Evolutionary conservation across 1,139 yeast genomes (phyloP).

Genomic region (Lodderomyces jiufengensis): DNA sequence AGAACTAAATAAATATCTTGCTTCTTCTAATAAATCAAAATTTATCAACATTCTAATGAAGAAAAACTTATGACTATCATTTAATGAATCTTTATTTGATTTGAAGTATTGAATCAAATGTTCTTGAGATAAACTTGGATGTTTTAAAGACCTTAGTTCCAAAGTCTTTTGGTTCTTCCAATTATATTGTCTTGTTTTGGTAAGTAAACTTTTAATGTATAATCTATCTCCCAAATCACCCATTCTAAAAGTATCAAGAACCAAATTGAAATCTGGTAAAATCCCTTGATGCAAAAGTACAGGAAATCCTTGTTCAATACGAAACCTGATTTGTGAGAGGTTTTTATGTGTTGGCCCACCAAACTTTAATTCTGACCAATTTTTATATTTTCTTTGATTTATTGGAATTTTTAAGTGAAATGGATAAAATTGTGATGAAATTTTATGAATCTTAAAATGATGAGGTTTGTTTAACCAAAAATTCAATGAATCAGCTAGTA

Average conservation of each 20-base stretch:
- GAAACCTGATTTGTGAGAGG: conserved; percentile 27
- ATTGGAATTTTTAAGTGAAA: conserved; percentile 20
- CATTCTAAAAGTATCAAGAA: conserved; percentile 28
- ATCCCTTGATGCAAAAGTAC: conserved; percentile 34
- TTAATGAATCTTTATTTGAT: conserved; percentile 15
- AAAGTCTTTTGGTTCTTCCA: conserved; percentile 17
- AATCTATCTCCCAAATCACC: conserved; percentile 9
- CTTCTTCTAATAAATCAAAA: conserved; percentile 23
- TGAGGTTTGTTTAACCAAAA: conserved; percentile 21
- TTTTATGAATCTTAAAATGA: conserved; percentile 19
- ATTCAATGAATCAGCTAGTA: conserved; percentile 22
- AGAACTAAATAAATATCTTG: conserved; percentile 22
- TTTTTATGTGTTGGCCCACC: not conserved
- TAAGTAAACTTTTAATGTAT: conserved; percentile 19
- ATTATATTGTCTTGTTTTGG: conserved; percentile 18
- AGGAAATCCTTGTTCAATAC: conserved; percentile 34
- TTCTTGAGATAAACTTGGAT: conserved; percentile 15
- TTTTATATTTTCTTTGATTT: conserved; percentile 14
- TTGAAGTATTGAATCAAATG: conserved; percentile 18
- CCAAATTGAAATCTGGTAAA: conserved; percentile 30
- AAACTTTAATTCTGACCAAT: conserved; percentile 14
- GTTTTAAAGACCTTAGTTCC: conserved; percentile 21
- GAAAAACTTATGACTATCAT: conserved; percentile 28
- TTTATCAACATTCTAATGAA: conserved; percentile 32
- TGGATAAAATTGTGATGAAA: conserved; percentile 33